phyloP scores from a whole-genome alignment of 73 alveolate species.

The Paramecium pentaurelia region DNA sequence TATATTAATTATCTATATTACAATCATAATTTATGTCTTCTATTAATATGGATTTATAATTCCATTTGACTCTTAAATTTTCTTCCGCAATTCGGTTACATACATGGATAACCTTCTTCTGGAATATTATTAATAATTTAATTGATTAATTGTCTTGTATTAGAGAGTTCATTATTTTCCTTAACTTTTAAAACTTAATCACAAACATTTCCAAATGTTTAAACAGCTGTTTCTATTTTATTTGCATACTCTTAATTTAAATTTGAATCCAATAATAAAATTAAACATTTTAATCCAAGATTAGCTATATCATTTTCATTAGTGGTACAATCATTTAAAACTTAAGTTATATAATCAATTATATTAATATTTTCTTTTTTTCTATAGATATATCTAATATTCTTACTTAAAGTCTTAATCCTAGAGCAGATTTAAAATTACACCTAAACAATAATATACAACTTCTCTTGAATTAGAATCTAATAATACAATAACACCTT shows the following conservation, averaged over 20 bases:
- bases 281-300: constrained; percentile 35
- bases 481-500: constrained; percentile 44
- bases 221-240: constrained; percentile 31
- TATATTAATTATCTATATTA: not conserved
- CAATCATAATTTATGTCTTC: constrained; percentile 50
- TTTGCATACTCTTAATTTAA: constrained; percentile 25
- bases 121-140: constrained; percentile 53
- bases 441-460: constrained; percentile 54
- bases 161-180: not conserved
- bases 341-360: constrained; percentile 22
- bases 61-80: constrained; percentile 10
- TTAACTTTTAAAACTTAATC: constrained; percentile 41
- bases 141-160: constrained; percentile 41
- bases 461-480: constrained; percentile 60
- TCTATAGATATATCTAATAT: not conserved
- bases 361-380: not conserved
- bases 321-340: constrained; percentile 41
- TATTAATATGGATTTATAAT: constrained; percentile 15
- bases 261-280: not conserved
- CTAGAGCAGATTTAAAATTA: not conserved
- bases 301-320: constrained; percentile 58
- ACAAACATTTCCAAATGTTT: constrained; percentile 50
- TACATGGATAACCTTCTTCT: constrained; percentile 47
- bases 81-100: constrained; percentile 55
- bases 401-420: constrained; percentile 46